Percentiles rank a stretch among this genome's conserved stretches.
Evolutionary conservation across 2,329 filamentous ascomycete genomes (phyloP).

Genomic region (Elsinoe ampelina): DNA sequence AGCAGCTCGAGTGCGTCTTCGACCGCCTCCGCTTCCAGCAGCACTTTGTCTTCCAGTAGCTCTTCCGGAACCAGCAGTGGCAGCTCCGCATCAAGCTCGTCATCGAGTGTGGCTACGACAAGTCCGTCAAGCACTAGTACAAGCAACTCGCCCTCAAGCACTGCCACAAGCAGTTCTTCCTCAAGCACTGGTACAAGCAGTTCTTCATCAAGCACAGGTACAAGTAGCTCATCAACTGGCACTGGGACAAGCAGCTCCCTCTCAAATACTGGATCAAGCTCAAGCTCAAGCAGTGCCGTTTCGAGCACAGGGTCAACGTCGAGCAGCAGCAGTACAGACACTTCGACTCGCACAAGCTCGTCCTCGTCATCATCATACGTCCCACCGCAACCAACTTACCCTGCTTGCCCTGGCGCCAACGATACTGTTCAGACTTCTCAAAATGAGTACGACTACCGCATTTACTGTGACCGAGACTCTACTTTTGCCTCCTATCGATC

Average conservation of each 20-base stretch:
- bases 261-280: not conserved
- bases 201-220: not conserved
- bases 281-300: not conserved
- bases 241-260: not conserved
- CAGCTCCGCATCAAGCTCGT: not conserved
- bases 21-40: not conserved
- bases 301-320: not conserved
- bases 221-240: no score
- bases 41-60: not conserved
- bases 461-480: slow-evolving; percentile 10
- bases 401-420: slow-evolving; percentile 2
- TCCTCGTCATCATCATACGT: not conserved
- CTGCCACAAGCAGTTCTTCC: not conserved
- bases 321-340: not conserved
- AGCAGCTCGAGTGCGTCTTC: not conserved
- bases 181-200: not conserved
- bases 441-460: not conserved
- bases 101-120: not conserved
- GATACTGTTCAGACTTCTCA: not conserved
- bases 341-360: not conserved
- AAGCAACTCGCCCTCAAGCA: not conserved
- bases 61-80: not conserved
- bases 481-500: not conserved
- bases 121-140: not conserved
- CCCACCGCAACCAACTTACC: not conserved